A percentile compares a stretch with the other conserved stretches of the same genome.
phyloP scores from a whole-genome alignment of 2,329 filamentous ascomycete genomes.

The Fusarium buxicola region DNA sequence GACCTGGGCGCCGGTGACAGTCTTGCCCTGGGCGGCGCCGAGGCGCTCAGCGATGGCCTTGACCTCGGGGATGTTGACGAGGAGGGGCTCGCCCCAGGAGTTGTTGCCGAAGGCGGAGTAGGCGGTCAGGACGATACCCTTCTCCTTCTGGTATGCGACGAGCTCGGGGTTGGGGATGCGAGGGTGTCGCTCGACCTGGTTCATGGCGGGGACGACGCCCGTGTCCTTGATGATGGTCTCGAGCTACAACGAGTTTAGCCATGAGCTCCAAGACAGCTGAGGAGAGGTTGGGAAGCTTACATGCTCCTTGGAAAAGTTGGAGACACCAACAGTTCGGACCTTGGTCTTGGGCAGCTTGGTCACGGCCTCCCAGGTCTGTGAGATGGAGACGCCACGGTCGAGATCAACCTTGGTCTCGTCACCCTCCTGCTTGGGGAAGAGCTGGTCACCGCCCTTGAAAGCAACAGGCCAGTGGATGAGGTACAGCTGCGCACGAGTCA shows the following conservation, averaged over 20 bases:
- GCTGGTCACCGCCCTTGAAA: constrained; percentile 54
- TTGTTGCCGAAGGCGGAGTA: constrained; percentile 70
- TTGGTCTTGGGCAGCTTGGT: constrained; percentile 70
- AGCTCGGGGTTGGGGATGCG: constrained; percentile 68
- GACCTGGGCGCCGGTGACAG: constrained; percentile 57
- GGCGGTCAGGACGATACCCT: constrained; percentile 74
- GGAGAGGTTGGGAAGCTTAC: constrained; percentile 37
- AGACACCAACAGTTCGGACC: constrained; percentile 76
- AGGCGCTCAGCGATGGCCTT: constrained; percentile 65
- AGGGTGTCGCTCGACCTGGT: constrained; percentile 77
- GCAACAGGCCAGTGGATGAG: constrained; percentile 73
- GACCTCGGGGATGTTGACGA: constrained; percentile 68
- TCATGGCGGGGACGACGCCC: constrained; percentile 70
- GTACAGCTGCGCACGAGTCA: constrained; percentile 57
- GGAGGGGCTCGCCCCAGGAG: constrained; percentile 58
- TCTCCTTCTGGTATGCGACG: constrained; percentile 69
- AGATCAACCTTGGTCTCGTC: constrained; percentile 54
- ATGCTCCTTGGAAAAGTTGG: constrained; percentile 75
- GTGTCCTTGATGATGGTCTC: constrained; percentile 67
- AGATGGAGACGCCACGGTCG: constrained; percentile 56
- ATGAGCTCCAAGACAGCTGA: background rate
- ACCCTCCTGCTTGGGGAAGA: constrained; percentile 58
- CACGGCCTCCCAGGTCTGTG: constrained; percentile 61
- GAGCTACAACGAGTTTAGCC: constrained; percentile 49
- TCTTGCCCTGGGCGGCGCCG: constrained; percentile 49